phyloP scores from a whole-genome alignment of 345 rosid species.

The Brassica incana region DNA sequence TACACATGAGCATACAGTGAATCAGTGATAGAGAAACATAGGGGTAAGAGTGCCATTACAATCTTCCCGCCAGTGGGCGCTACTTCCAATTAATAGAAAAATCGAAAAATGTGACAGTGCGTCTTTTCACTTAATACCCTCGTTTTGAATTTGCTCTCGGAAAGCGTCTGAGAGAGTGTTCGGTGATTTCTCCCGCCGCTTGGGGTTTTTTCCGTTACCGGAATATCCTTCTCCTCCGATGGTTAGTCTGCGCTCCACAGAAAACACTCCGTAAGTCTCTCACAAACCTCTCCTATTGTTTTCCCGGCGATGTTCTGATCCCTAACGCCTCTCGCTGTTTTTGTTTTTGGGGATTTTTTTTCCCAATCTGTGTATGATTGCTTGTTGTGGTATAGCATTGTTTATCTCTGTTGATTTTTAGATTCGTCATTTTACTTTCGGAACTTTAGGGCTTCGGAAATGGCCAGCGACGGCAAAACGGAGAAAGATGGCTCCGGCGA shows the following conservation, averaged over 20 bases:
- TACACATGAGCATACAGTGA: background rate
- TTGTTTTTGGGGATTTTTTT: background rate
- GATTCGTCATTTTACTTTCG: background rate
- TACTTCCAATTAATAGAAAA: conserved; percentile 27
- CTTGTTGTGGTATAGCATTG: background rate
- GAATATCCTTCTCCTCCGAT: background rate
- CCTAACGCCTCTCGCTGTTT: background rate
- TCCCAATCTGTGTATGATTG: background rate
- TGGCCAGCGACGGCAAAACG: conserved; percentile 36
- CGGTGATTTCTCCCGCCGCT: conserved; percentile 28
- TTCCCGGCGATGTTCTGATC: conserved; percentile 3
- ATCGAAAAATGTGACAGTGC: background rate
- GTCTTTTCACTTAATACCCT: conserved; percentile 24
- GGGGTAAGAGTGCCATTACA: conserved; percentile 6
- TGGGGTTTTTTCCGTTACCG: background rate
- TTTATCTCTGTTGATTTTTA: background rate
- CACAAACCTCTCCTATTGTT: background rate
- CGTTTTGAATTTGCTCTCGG: conserved; percentile 20
- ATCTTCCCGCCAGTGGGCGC: conserved; percentile 34
- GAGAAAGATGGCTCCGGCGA: conserved; percentile 54
- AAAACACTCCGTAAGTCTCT: conserved; percentile 15
- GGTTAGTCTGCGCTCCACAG: conserved; percentile 25
- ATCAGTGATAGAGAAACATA: too few species aligned
- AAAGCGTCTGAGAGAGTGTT: conserved; percentile 25
- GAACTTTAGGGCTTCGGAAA: conserved; percentile 43